Evolutionary conservation across 2,329 filamentous ascomycete genomes (phyloP).

Genomic region (Aureobasidium subglaciale): DNA sequence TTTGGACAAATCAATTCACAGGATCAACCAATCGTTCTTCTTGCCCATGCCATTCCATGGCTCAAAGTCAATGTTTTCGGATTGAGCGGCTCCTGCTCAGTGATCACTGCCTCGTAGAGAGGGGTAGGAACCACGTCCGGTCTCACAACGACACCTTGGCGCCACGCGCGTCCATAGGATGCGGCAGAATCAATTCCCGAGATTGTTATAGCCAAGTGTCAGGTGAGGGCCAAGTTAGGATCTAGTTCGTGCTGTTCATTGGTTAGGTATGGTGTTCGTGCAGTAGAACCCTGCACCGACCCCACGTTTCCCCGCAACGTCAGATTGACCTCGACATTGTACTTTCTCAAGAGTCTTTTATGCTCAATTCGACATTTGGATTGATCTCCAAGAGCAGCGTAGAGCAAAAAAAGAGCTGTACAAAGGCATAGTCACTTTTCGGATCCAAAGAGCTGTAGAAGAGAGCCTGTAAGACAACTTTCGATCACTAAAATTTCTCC

Average conservation of each 20-base stretch:
- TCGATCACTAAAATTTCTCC: no score
- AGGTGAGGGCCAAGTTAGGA: neutral
- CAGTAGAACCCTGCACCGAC: slow-evolving; percentile 4
- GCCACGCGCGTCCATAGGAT: neutral
- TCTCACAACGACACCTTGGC: slow-evolving; percentile 3
- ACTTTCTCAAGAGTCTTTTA: no score
- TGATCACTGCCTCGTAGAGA: neutral
- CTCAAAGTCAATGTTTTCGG: neutral
- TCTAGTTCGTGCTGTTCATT: neutral
- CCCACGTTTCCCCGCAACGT: slow-evolving; percentile 5
- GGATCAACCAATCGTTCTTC: neutral
- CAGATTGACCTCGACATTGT: neutral
- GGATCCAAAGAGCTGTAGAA: no score
- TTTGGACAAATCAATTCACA: no score
- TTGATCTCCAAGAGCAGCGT: no score
- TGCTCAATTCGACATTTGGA: no score
- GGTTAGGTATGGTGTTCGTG: neutral
- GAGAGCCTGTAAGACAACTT: no score
- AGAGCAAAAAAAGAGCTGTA: no score
- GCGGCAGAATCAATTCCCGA: slow-evolving; percentile 6
- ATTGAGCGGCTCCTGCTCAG: neutral
- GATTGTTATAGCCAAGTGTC: neutral
- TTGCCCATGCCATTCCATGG: no score
- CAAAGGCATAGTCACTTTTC: no score
- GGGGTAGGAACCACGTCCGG: neutral